These are phyloP conservation scores for Phylloporus sp. DNA, from an alignment of 768 basidiomycete genomes.

Conservation along the genomic window DNA sequence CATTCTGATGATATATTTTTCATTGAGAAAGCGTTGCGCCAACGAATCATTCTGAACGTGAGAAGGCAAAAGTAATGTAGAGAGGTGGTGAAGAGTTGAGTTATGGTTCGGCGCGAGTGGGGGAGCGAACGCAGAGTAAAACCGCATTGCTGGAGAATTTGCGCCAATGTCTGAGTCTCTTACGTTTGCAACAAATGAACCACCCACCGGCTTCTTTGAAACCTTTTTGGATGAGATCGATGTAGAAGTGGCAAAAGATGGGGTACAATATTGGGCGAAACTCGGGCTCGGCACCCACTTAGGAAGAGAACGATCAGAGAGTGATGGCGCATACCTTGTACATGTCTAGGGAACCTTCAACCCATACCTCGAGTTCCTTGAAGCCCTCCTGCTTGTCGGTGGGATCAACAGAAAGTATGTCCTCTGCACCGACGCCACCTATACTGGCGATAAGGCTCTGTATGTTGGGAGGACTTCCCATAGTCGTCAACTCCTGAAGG, in stretches of 20 bases:
- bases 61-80: conserved; percentile 71
- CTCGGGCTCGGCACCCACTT: conserved; percentile 62
- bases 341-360: conserved; percentile 88
- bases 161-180: conserved; percentile 5
- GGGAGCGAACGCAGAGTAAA: conserved; percentile 66
- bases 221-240: conserved; percentile 88
- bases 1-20: conserved; percentile 88
- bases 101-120: conserved; percentile 64
- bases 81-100: conserved; percentile 68
- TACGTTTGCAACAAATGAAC: not conserved
- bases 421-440: conserved; percentile 75
- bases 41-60: conserved; percentile 82
- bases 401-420: conserved; percentile 74
- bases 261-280: conserved; percentile 92
- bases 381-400: conserved; percentile 85
- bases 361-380: conserved; percentile 81
- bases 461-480: conserved; percentile 67
- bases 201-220: conserved; percentile 83
- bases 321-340: conserved; percentile 56
- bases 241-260: conserved; percentile 94
- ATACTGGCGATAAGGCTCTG: conserved; percentile 74
- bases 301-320: conserved; percentile 1
- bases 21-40: conserved; percentile 80
- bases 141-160: conserved; percentile 55
- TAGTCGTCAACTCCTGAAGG: conserved; percentile 59